Conservation (phyloP, 1,284 basidiomycete species). For the Austroboletus niveus region DNA sequence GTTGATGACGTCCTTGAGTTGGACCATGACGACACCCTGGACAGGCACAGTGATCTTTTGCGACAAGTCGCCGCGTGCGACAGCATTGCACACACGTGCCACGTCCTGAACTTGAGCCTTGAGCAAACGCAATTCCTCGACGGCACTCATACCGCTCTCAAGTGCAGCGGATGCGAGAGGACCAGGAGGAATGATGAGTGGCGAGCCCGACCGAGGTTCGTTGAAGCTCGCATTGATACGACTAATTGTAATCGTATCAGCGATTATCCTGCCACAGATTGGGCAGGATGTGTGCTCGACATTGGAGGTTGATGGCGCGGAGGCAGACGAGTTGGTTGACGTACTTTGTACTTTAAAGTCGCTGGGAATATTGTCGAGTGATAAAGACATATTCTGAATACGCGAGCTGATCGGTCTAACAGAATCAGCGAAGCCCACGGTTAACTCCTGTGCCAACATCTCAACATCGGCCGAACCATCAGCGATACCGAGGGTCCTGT, state of each 20-base stretch:
- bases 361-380: conserved; percentile 44
- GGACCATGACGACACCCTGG: conserved; percentile 95
- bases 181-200: conserved; percentile 54
- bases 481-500: conserved; percentile 3
- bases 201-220: conserved; percentile 40
- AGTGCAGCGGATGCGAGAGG: conserved; percentile 57
- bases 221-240: conserved; percentile 32
- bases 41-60: conserved; percentile 97
- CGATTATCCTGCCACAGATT: conserved; percentile 46
- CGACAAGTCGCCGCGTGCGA: conserved; percentile 90
- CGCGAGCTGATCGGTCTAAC: conserved; percentile 29
- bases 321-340: conserved; percentile 30
- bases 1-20: conserved; percentile 98
- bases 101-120: conserved; percentile 86
- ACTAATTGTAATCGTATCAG: conserved; percentile 36
- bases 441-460: conserved; percentile 30
- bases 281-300: conserved; percentile 45
- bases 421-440: conserved; percentile 27
- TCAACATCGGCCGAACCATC: conserved; percentile 27
- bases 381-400: conserved; percentile 35
- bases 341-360: conserved; percentile 32
- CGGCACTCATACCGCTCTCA: conserved; percentile 62
- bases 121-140: conserved; percentile 74
- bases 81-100: conserved; percentile 92
- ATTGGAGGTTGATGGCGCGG: conserved; percentile 43